These are phyloP conservation scores for Aspergillus thermomutatus DNA, from an alignment of 2,329 filamentous ascomycete species.

Conservation along the genomic window DNA sequence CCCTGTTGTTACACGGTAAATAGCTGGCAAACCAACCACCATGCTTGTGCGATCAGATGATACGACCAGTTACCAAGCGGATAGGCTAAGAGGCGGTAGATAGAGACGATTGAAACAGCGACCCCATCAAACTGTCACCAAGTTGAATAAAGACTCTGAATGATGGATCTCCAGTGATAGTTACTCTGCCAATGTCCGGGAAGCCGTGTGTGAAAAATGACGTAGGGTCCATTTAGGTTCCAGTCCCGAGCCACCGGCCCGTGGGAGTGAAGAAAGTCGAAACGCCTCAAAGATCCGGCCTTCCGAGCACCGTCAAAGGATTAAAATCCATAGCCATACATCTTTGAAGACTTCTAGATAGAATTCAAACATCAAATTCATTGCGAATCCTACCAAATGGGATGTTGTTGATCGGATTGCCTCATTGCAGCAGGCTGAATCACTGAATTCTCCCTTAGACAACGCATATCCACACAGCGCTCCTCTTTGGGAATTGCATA, in stretches of 20 bases:
- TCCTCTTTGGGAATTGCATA: conserved; percentile 18
- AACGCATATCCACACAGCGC: conserved; percentile 5
- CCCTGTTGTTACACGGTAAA: background rate
- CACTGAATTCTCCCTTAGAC: background rate
- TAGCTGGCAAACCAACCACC: background rate
- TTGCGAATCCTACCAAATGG: background rate
- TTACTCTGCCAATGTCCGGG: conserved; percentile 1
- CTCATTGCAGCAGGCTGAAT: background rate
- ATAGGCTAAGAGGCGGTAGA: background rate
- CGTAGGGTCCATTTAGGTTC: conserved; percentile 18
- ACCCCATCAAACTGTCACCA: background rate
- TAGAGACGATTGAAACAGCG: background rate
- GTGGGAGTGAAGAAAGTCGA: conserved; percentile 4
- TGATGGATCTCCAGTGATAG: background rate
- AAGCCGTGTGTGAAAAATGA: conserved; percentile 19
- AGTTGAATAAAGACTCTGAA: background rate
- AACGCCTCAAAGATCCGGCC: background rate
- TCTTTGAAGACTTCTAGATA: conserved; percentile 13
- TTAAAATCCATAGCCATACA: background rate
- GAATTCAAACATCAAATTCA: background rate
- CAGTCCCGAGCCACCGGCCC: conserved; percentile 23
- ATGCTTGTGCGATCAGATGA: background rate
- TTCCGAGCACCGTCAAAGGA: conserved; percentile 1
- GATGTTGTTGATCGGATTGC: background rate
- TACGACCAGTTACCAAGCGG: background rate